Conservation (phyloP, 2,329 filamentous ascomycete genomes). For the Colletotrichum spinosum region DNA sequence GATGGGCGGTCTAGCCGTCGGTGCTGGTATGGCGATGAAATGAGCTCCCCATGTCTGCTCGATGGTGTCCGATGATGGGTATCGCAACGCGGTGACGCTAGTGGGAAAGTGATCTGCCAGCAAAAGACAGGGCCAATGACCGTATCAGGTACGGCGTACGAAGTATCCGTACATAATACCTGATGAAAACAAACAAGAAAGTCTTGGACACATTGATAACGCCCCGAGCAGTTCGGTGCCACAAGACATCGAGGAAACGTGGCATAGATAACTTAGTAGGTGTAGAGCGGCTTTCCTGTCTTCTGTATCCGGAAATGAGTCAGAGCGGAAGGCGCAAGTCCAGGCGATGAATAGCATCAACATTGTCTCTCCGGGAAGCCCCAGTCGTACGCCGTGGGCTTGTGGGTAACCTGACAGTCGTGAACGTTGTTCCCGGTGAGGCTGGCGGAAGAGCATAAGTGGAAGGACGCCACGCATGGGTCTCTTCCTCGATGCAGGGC, state of each 20-base stretch:
- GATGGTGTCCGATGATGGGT: constrained; percentile 1
- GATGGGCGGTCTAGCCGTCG: constrained; percentile 13
- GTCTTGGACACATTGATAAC: constrained; percentile 21
- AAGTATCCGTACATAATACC: too few species aligned
- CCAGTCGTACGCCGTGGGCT: too few species aligned
- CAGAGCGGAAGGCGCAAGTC: constrained; percentile 9
- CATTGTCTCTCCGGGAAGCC: neutral
- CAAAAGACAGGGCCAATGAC: neutral
- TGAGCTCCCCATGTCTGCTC: constrained; percentile 22
- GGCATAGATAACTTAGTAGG: neutral
- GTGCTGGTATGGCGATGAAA: constrained; percentile 28
- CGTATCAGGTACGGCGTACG: neutral
- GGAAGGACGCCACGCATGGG: constrained; percentile 17
- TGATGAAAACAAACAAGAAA: too few species aligned
- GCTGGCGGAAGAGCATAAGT: constrained; percentile 20
- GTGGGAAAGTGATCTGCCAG: constrained; percentile 3
- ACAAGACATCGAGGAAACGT: constrained; percentile 17
- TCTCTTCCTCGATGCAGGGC: neutral
- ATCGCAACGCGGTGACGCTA: constrained; percentile 22
- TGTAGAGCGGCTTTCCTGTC: neutral
- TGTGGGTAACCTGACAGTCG: too few species aligned
- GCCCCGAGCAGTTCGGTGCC: constrained; percentile 10
- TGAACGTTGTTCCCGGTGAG: neutral
- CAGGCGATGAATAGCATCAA: neutral
- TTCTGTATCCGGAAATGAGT: neutral